Percentiles rank a stretch among this genome's conserved stretches.
These are phyloP conservation scores for Comarum palustre DNA, from an alignment of 306 rosid species.

Conservation along the genomic window DNA sequence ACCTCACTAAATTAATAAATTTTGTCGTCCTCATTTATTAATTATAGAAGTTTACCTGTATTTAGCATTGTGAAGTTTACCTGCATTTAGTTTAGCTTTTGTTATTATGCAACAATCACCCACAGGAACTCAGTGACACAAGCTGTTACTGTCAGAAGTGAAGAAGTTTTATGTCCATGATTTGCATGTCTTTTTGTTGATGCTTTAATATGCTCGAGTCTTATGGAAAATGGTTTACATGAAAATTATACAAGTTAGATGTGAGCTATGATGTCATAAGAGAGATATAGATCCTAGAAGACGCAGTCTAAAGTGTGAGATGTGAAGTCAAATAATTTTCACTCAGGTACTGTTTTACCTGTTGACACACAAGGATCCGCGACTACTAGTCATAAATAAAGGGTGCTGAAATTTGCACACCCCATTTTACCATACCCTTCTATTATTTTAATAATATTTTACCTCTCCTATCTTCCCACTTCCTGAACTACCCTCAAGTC, in stretches of 20 bases:
- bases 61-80: not conserved
- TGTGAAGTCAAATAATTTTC: not conserved
- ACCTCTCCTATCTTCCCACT: too few species aligned
- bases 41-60: too few species aligned
- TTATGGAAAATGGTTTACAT: slow-evolving; percentile 2
- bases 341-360: not conserved
- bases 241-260: not conserved
- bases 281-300: not conserved
- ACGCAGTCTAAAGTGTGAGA: not conserved
- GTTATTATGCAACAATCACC: not conserved
- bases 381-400: too few species aligned
- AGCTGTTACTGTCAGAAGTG: not conserved
- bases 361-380: not conserved
- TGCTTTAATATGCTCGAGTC: not conserved
- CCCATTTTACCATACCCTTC: too few species aligned
- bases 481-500: too few species aligned
- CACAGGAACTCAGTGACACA: not conserved
- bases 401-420: too few species aligned
- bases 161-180: not conserved
- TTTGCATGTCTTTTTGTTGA: not conserved
- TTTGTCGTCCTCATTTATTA: too few species aligned
- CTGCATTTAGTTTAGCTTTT: not conserved
- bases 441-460: too few species aligned
- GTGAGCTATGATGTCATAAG: not conserved
- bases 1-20: too few species aligned